Evolutionary conservation across 805 yeast genomes (phyloP), one percentile per base, ranked within the genome.

Genomic region (Starmerella kuoi): DNA sequence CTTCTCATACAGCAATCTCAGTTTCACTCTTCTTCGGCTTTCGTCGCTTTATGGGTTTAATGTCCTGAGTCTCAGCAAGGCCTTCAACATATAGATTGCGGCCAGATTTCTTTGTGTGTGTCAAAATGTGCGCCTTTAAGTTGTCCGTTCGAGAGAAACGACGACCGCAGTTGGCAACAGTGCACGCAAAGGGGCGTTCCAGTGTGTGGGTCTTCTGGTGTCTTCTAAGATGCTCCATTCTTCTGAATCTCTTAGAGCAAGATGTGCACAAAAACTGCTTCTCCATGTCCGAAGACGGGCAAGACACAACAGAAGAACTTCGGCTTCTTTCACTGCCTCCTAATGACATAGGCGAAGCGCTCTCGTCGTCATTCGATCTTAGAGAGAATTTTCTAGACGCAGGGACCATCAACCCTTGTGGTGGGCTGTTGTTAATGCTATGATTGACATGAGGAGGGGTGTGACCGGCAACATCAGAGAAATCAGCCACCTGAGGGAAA

Each of bases 191-290:
- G 0, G 95, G 94, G 45, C 93, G 69, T 49, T 81, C 88, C 48
- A 75, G 73, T 4, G 85, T 74, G 59, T 86, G 96, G 1, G 86
- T 68, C 50, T 86, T 68, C 58, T 69, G 63, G 60, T 86, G 95
- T 21, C 69, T 58, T 38, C 64, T 61, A 35, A 65, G 54, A 45
- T 65, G 69, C 51, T 65, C 69, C 50, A 60, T 61, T 19, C 69
- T 61, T 34, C 64, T 53, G 56, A 65, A 65, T 7, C 60, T 41
- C 48, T 63, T 61, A 31, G 46, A 26, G 53, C 69, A 65, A 33
- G 55, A 51, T 26, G 45, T 46, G 57, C 70, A 66, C n/a, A 38
- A 45, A 35, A 56, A 59, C 18, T 61, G 61, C 52, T 61, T 62
- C 23, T 56, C 58, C 17, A 37, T 11, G 37, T 33, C 37, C 15